These are phyloP conservation scores for Globisporangium takayamanum DNA, from an alignment of 352 stramenopile species.

Conservation along the genomic window DNA sequence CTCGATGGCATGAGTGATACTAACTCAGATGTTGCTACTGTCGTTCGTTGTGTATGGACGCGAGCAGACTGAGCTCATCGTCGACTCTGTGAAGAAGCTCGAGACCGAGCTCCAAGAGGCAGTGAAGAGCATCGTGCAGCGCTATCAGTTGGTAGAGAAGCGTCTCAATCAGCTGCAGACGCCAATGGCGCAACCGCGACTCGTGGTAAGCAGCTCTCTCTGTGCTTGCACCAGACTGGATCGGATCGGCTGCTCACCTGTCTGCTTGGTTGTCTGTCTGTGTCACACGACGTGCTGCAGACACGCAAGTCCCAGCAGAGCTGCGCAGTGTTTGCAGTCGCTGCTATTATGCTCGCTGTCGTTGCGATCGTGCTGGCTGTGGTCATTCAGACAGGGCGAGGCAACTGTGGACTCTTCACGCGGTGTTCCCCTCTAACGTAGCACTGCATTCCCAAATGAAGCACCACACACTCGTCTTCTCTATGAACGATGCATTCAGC, in stretches of 20 bases:
- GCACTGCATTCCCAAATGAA: neutral
- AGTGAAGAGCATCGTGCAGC: conserved; percentile 43
- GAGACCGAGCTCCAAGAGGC: conserved; percentile 57
- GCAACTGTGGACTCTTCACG: too few relatives aligned
- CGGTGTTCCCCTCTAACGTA: conserved; percentile 14
- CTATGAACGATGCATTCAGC: conserved; percentile 2
- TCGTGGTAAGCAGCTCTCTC: conserved; percentile 25
- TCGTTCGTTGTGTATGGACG: neutral
- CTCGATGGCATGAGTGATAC: neutral
- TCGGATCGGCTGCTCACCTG: neutral
- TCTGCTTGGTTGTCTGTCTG: neutral
- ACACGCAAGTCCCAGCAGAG: conserved; percentile 22
- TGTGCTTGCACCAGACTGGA: neutral
- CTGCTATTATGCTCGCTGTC: conserved; percentile 5
- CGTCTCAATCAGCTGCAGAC: conserved; percentile 51
- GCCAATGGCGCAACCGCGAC: conserved; percentile 27
- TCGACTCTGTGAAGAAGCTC: conserved; percentile 50
- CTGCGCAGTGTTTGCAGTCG: conserved; percentile 8
- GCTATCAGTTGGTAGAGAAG: conserved; percentile 56
- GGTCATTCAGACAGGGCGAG: too few relatives aligned
- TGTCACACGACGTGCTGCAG: conserved; percentile 6
- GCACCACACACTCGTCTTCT: neutral
- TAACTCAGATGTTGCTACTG: neutral
- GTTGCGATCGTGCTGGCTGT: neutral
- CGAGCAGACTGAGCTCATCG: conserved; percentile 33